Evolutionary conservation across 2,329 filamentous ascomycete species (phyloP).

Genomic region (Fusarium sp.): DNA sequence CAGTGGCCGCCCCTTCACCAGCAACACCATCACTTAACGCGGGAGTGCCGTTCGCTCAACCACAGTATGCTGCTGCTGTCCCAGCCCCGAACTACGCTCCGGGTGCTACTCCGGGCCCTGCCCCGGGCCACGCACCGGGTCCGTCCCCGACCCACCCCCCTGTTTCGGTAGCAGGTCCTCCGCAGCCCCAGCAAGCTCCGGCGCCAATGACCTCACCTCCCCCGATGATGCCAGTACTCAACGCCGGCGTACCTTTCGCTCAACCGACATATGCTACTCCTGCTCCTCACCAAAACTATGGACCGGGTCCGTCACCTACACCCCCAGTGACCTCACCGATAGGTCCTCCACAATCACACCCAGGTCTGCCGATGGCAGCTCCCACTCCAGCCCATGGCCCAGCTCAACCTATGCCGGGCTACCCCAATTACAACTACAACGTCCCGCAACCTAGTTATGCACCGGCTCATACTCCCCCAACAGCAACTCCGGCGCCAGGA

Average conservation of each 20-base stretch:
- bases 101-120: constrained; percentile 16
- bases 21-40: constrained; percentile 18
- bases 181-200: background rate
- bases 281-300: constrained; percentile 23
- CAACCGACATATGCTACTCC: constrained; percentile 37
- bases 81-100: constrained; percentile 21
- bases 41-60: constrained; percentile 27
- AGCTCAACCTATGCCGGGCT: constrained; percentile 14
- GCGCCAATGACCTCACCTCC: background rate
- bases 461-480: constrained; percentile 1
- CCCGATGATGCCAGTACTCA: constrained; percentile 9
- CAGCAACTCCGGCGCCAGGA: constrained; percentile 9
- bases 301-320: constrained; percentile 4
- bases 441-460: constrained; percentile 38
- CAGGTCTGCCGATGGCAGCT: background rate
- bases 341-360: constrained; percentile 1
- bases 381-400: constrained; percentile 13
- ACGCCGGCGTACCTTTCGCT: constrained; percentile 25
- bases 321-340: constrained; percentile 4
- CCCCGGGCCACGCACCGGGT: constrained; percentile 13
- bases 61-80: constrained; percentile 35
- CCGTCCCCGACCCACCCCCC: constrained; percentile 3
- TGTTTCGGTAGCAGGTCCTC: constrained; percentile 1
- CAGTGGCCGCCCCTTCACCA: constrained; percentile 9
- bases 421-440: constrained; percentile 35